phyloP scores from a whole-genome alignment of 2,329 filamentous ascomycete species.

The Emydomyces testavorans region DNA sequence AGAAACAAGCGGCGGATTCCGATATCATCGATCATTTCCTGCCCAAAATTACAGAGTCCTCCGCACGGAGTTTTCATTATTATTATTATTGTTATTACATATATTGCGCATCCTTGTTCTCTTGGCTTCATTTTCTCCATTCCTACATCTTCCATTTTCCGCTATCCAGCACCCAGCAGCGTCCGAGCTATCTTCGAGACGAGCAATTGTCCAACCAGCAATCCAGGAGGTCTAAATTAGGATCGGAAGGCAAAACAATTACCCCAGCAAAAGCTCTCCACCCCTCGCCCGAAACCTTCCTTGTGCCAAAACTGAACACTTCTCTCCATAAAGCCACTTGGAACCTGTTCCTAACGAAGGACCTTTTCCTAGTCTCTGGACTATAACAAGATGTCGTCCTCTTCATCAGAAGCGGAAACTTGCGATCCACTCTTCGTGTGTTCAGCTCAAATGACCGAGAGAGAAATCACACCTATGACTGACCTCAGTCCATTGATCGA shows the following conservation, averaged over 20 bases:
- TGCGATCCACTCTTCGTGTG: slow-evolving; percentile 9
- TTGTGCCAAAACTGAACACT: neutral
- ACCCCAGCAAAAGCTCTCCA: slow-evolving; percentile 4
- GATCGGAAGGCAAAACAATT: slow-evolving; percentile 4
- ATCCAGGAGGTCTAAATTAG: slow-evolving; percentile 6
- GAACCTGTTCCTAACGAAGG: slow-evolving; percentile 1
- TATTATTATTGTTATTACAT: neutral
- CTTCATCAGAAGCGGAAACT: slow-evolving; percentile 2
- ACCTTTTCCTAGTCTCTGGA: neutral
- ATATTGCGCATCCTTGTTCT: neutral
- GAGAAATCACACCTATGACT: slow-evolving; percentile 8
- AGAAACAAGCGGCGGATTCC: slow-evolving; percentile 4
- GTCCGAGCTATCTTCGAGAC: neutral
- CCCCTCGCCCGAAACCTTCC: slow-evolving; percentile 12
- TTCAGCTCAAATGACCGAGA: slow-evolving; percentile 5
- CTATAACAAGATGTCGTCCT: slow-evolving; percentile 12
- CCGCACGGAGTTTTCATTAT: too few species aligned
- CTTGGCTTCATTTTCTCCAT: slow-evolving; percentile 6
- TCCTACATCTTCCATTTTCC: neutral
- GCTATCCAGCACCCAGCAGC: neutral
- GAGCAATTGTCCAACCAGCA: neutral
- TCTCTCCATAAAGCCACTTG: slow-evolving; percentile 3
- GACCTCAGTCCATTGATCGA: slow-evolving; percentile 16
- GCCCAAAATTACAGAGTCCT: neutral
- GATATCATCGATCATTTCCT: neutral